Conservation (phyloP, 345 rosid genomes). For the Ceriops decandra region DNA sequence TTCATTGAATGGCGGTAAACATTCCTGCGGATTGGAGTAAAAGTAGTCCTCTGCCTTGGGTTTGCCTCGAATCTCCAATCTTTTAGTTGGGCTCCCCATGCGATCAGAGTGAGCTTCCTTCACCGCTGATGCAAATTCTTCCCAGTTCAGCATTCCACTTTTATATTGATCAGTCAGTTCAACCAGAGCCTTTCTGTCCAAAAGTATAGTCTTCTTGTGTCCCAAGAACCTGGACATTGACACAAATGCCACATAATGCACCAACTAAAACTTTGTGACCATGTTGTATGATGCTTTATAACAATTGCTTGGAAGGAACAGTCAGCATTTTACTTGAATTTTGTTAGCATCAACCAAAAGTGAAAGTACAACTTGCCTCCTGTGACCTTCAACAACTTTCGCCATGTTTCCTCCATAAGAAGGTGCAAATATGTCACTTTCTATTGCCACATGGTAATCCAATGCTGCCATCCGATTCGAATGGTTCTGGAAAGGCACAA, state of each 20-base stretch:
- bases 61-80: neutral
- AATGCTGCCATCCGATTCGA: conserved; percentile 49
- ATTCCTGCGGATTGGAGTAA: conserved; percentile 6
- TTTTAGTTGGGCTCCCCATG: neutral
- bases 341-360: no score
- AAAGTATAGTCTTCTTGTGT: neutral
- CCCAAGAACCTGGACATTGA: neutral
- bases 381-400: conserved; percentile 45
- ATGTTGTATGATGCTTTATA: no score
- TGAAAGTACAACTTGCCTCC: conserved; percentile 12
- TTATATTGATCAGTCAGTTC: neutral
- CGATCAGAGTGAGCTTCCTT: conserved; percentile 1
- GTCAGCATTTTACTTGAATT: no score
- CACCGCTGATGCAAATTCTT: neutral
- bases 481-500: conserved; percentile 38
- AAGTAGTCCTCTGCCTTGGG: conserved; percentile 8
- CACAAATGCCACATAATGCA: neutral
- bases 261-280: no score
- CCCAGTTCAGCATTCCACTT: conserved; percentile 1
- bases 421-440: conserved; percentile 45
- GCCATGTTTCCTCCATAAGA: conserved; percentile 55
- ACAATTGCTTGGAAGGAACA: no score
- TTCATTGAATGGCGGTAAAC: neutral
- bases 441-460: conserved; percentile 46
- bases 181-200: conserved; percentile 2